Percentiles rank a stretch among this genome's conserved stretches.
These are phyloP conservation scores for Cetraspora pellucida DNA, from an alignment of 192 early-diverging fungal genomes.

Conservation along the genomic window DNA sequence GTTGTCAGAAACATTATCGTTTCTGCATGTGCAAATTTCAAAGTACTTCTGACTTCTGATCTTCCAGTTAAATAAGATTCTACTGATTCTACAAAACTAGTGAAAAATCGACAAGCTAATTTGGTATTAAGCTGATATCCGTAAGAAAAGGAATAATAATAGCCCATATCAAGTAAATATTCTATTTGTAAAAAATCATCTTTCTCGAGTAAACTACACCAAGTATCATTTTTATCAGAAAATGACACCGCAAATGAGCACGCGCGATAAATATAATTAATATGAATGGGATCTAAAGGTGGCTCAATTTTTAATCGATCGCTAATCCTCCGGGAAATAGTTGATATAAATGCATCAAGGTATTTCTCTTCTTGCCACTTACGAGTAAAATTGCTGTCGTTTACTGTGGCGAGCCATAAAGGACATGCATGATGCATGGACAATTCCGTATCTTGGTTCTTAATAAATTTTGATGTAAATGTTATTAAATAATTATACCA, in stretches of 20 bases:
- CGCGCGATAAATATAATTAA: slow-evolving; percentile 18
- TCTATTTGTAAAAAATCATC: slow-evolving; percentile 22
- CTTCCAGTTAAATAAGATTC: neutral
- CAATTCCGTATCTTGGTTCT: slow-evolving; percentile 8
- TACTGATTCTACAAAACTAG: neutral
- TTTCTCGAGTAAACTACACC: slow-evolving; percentile 24
- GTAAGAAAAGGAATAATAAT: slow-evolving; percentile 27
- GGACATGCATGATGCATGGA: slow-evolving; percentile 23
- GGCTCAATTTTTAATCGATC: neutral
- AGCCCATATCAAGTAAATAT: slow-evolving; percentile 12
- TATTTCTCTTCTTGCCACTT: neutral
- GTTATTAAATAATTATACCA: neutral
- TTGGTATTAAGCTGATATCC: slow-evolving; percentile 10
- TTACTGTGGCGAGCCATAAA: slow-evolving; percentile 4
- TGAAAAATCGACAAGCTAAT: slow-evolving; percentile 22
- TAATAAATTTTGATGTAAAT: neutral
- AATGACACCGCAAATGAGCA: slow-evolving; percentile 15
- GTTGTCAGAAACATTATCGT: slow-evolving; percentile 16
- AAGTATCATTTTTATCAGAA: neutral
- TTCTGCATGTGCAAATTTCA: slow-evolving; percentile 30
- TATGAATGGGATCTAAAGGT: neutral
- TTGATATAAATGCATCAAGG: neutral
- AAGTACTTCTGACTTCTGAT: neutral
- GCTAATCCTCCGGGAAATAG: neutral
- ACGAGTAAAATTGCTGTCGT: neutral